phyloP scores from a whole-genome alignment of 2,329 filamentous ascomycete species.

The Aspergillus sp. region DNA sequence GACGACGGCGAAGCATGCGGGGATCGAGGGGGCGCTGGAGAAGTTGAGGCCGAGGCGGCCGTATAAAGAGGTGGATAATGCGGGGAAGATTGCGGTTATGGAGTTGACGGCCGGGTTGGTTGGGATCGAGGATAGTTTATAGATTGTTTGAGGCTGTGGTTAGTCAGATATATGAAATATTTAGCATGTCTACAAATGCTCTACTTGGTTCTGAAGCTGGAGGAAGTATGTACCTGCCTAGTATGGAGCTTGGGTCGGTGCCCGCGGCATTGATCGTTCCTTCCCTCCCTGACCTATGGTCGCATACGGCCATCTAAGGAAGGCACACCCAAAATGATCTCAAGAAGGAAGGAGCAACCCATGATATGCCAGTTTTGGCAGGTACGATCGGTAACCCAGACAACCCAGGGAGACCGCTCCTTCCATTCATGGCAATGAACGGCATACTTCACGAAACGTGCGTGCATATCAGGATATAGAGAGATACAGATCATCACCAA shows the following conservation, averaged over 20 bases:
- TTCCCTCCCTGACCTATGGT: too few species aligned
- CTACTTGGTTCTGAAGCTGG: neutral
- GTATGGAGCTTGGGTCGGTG: neutral
- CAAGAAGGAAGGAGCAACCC: too few species aligned
- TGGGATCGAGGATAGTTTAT: slow-evolving; percentile 41
- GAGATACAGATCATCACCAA: too few species aligned
- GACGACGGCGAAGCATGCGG: slow-evolving; percentile 62
- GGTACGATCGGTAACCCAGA: too few species aligned
- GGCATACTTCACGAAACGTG: too few species aligned
- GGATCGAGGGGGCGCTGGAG: slow-evolving; percentile 62
- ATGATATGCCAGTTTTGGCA: too few species aligned
- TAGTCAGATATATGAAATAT: neutral
- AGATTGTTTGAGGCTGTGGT: neutral
- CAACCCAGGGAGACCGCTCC: too few species aligned
- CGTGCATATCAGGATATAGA: too few species aligned
- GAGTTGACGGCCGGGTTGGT: slow-evolving; percentile 47
- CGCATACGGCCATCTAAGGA: too few species aligned
- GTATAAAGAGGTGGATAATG: slow-evolving; percentile 56
- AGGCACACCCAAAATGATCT: too few species aligned
- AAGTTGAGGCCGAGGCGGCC: slow-evolving; percentile 64
- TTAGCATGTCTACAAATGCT: neutral
- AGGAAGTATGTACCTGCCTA: neutral
- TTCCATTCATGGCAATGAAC: too few species aligned
- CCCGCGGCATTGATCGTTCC: too few species aligned
- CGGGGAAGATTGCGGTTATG: slow-evolving; percentile 49